Conservation (phyloP, 805 yeast genomes). For the Monosporozyma solicola region DNA sequence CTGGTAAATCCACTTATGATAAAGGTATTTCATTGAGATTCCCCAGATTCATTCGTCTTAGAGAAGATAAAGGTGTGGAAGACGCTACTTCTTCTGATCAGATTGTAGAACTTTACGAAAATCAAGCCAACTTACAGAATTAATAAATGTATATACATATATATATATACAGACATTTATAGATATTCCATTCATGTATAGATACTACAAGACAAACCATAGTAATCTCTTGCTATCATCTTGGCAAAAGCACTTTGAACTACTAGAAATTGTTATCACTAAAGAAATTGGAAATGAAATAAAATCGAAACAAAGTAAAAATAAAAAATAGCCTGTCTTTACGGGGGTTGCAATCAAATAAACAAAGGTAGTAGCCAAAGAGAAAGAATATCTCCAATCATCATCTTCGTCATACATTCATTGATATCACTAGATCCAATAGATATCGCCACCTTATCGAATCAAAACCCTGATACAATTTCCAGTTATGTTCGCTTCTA, state of each 20-base stretch:
- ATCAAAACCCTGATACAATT: not conserved
- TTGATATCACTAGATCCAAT: not conserved
- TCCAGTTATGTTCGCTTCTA: not conserved
- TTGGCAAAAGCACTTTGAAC: not conserved
- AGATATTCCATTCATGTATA: not conserved
- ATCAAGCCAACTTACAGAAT: conserved; percentile 42
- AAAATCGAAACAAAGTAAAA: not conserved
- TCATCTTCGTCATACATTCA: not conserved
- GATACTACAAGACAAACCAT: not conserved
- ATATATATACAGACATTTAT: not conserved
- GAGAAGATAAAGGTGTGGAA: conserved; percentile 80
- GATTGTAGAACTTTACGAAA: conserved; percentile 71
- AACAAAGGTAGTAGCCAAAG: not conserved
- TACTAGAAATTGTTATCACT: not conserved
- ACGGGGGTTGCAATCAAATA: not conserved
- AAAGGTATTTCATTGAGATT: conserved; percentile 82
- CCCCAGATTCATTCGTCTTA: conserved; percentile 72
- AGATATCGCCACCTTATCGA: not conserved
- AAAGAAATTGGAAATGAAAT: not conserved
- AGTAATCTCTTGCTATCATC: not conserved
- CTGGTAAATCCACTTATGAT: conserved; percentile 63
- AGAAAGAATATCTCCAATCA: not conserved
- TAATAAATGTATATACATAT: not conserved
- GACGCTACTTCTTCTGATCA: conserved; percentile 84
- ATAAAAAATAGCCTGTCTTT: not conserved